phyloP scores from a whole-genome alignment of 169 alveolate species.

The Plasmodium blacklocki region DNA sequence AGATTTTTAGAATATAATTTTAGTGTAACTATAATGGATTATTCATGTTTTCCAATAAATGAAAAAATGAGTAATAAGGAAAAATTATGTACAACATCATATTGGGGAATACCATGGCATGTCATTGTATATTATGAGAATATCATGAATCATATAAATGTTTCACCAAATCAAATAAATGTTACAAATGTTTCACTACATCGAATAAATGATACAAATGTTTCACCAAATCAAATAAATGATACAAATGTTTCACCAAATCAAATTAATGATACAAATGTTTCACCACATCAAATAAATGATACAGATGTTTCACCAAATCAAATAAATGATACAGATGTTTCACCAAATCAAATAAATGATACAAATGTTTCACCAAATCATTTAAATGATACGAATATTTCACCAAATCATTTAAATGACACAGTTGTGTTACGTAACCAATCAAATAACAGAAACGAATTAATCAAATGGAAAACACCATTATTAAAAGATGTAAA shows the following conservation, averaged over 20 bases:
- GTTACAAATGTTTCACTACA: neutral
- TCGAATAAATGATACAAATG: neutral
- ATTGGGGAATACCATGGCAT: slow-evolving; percentile 72
- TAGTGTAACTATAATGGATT: slow-evolving; percentile 29
- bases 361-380: neutral
- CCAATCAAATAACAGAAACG: neutral
- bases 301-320: neutral
- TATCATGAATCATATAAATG: neutral
- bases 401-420: neutral
- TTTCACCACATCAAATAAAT: neutral
- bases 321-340: neutral
- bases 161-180: neutral
- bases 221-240: neutral
- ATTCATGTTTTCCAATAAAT: slow-evolving; percentile 29
- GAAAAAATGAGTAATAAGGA: slow-evolving; percentile 27
- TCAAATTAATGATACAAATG: neutral
- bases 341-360: neutral
- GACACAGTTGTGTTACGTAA: neutral
- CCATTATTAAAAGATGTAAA: slow-evolving; percentile 55
- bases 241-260: neutral
- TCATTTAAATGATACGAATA: neutral
- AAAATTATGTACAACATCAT: slow-evolving; percentile 15
- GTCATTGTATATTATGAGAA: neutral
- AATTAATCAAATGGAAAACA: slow-evolving; percentile 50
- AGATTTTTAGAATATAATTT: slow-evolving; percentile 53